phyloP scores from a whole-genome alignment of 805 yeast genomes.

The Debaryomyces maramus region DNA sequence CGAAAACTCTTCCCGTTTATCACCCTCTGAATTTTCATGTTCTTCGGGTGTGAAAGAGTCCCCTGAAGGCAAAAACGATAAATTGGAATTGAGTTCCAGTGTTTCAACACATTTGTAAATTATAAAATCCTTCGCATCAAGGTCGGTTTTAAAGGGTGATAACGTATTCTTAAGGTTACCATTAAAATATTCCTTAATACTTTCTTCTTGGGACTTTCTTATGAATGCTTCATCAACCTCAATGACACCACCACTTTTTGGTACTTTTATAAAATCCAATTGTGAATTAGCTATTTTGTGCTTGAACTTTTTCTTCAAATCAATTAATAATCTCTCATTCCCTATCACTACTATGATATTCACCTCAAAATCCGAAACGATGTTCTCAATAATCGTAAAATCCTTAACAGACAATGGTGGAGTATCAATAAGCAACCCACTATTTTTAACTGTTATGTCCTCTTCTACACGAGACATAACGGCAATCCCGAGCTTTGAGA shows the following conservation, averaged over 20 bases:
- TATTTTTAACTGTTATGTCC: conserved; percentile 43
- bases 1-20: conserved; percentile 25
- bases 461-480: conserved; percentile 49
- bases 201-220: conserved; percentile 70
- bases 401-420: conserved; percentile 61
- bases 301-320: conserved; percentile 53
- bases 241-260: conserved; percentile 74
- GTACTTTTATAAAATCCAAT: conserved; percentile 57
- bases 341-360: conserved; percentile 70
- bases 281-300: conserved; percentile 28
- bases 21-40: conserved; percentile 18
- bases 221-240: conserved; percentile 68
- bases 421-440: conserved; percentile 74
- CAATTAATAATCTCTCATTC: conserved; percentile 66
- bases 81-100: conserved; percentile 34
- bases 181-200: conserved; percentile 86
- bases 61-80: conserved; percentile 44
- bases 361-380: conserved; percentile 60
- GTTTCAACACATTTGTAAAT: conserved; percentile 60
- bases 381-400: conserved; percentile 50
- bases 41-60: conserved; percentile 40
- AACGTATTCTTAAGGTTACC: conserved; percentile 67
- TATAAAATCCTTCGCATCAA: conserved; percentile 58
- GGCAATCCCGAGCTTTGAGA: conserved; percentile 51
- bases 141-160: conserved; percentile 84